These are phyloP conservation scores for Cucurbitaria berberidis DNA, from an alignment of 2,329 filamentous ascomycete genomes.

Conservation along the genomic window DNA sequence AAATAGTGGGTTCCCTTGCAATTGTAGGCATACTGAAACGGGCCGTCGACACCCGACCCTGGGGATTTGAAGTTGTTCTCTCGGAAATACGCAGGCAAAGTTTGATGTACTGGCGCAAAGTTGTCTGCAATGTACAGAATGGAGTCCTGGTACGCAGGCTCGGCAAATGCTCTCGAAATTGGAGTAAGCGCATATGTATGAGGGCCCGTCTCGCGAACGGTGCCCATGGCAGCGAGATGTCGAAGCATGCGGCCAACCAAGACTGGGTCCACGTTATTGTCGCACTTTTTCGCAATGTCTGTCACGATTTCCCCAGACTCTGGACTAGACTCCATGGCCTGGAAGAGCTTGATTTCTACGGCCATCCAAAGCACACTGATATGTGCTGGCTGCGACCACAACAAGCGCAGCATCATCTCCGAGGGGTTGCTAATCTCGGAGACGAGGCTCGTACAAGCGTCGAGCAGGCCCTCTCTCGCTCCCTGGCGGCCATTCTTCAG, in stretches of 20 bases:
- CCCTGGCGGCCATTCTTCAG: slow-evolving; percentile 21
- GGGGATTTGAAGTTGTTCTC: slow-evolving; percentile 22
- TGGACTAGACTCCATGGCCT: slow-evolving; percentile 21
- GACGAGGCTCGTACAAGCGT: slow-evolving; percentile 29
- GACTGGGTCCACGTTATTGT: slow-evolving; percentile 20
- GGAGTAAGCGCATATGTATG: slow-evolving; percentile 26
- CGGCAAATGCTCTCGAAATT: slow-evolving; percentile 21
- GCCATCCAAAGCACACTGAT: slow-evolving; percentile 26
- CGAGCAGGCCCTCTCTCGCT: slow-evolving; percentile 27
- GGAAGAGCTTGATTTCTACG: slow-evolving; percentile 30
- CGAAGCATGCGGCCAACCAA: slow-evolving; percentile 35
- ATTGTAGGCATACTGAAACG: slow-evolving; percentile 30
- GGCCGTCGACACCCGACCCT: slow-evolving; percentile 19
- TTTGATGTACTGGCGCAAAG: slow-evolving; percentile 26
- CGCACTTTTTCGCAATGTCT: slow-evolving; percentile 23
- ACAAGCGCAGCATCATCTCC: slow-evolving; percentile 25
- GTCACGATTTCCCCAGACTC: slow-evolving; percentile 12
- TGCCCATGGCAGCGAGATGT: slow-evolving; percentile 35
- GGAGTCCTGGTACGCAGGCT: slow-evolving; percentile 27
- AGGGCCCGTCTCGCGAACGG: slow-evolving; percentile 23
- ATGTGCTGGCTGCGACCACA: slow-evolving; percentile 34
- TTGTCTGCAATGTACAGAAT: slow-evolving; percentile 30
- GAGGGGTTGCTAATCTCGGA: slow-evolving; percentile 32
- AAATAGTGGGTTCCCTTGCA: slow-evolving; percentile 30
- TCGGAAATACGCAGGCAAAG: slow-evolving; percentile 25